phyloP scores from a whole-genome alignment of 495 filamentous ascomycete genomes.

The Xylaria acuta region DNA sequence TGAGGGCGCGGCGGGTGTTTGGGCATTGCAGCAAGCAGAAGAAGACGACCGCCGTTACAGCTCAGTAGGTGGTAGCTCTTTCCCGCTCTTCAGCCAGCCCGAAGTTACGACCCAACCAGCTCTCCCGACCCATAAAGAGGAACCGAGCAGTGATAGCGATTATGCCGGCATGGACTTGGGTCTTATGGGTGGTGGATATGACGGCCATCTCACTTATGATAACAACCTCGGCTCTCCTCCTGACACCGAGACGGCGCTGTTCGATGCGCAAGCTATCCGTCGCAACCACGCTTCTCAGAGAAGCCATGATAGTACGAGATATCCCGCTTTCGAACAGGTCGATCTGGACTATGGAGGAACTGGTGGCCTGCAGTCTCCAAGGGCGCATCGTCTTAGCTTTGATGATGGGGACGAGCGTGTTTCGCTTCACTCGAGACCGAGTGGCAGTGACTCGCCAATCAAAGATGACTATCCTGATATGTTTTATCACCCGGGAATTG shows the following conservation, averaged over 20 bases:
- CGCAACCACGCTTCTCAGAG: slow-evolving; percentile 46
- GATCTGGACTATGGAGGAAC: slow-evolving; percentile 78
- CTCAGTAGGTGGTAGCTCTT: slow-evolving; percentile 29
- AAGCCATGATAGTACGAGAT: slow-evolving; percentile 44
- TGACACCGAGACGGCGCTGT: slow-evolving; percentile 33
- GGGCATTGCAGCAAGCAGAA: slow-evolving; percentile 84
- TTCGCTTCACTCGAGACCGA: slow-evolving; percentile 57
- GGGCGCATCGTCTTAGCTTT: slow-evolving; percentile 77
- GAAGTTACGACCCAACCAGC: slow-evolving; percentile 45
- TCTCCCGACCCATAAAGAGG: slow-evolving; percentile 49
- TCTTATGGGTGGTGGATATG: slow-evolving; percentile 76
- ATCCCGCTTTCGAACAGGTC: slow-evolving; percentile 48
- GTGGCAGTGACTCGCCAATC: slow-evolving; percentile 60
- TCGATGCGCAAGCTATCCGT: slow-evolving; percentile 43
- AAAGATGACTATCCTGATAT: slow-evolving; percentile 82
- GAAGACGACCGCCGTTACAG: slow-evolving; percentile 78
- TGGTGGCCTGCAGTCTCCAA: slow-evolving; percentile 80
- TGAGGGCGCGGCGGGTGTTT: slow-evolving; percentile 85
- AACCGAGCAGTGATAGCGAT: slow-evolving; percentile 70
- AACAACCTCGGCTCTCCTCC: slow-evolving; percentile 59
- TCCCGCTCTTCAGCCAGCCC: slow-evolving; percentile 44
- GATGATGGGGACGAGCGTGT: slow-evolving; percentile 89
- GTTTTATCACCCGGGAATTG: slow-evolving; percentile 89
- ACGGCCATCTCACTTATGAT: slow-evolving; percentile 74
- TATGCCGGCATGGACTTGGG: slow-evolving; percentile 74